These are phyloP conservation scores for Graphilbum fragrans DNA, from an alignment of 2,329 filamentous ascomycete genomes.

Conservation along the genomic window DNA sequence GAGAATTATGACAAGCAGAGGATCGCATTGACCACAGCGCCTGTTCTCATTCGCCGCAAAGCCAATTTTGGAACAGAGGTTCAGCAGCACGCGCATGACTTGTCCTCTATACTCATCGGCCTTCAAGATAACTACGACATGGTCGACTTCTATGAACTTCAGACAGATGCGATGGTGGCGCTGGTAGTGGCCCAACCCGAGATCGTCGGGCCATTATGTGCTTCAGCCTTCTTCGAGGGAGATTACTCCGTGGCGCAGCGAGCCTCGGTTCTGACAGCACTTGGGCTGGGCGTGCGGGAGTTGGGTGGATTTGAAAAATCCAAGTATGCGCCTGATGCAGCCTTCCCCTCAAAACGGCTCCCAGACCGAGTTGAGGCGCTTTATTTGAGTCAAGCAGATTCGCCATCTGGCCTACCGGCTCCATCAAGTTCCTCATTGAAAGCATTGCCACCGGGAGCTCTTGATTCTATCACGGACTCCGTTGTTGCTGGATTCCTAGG, in stretches of 20 bases:
- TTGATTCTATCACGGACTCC: slow-evolving; percentile 55
- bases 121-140: slow-evolving; percentile 79
- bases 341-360: slow-evolving; percentile 73
- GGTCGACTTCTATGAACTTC: slow-evolving; percentile 61
- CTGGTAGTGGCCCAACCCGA: slow-evolving; percentile 64
- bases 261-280: slow-evolving; percentile 64
- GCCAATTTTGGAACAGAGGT: slow-evolving; percentile 81
- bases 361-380: slow-evolving; percentile 61
- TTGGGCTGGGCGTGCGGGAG: slow-evolving; percentile 75
- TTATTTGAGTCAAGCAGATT: slow-evolving; percentile 34
- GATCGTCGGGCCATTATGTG: slow-evolving; percentile 73
- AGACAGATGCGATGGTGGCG: slow-evolving; percentile 71
- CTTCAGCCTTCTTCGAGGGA: slow-evolving; percentile 76
- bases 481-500: slow-evolving; percentile 64
- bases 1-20: slow-evolving; percentile 79
- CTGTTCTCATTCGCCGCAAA: slow-evolving; percentile 76
- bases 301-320: slow-evolving; percentile 63
- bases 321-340: slow-evolving; percentile 31
- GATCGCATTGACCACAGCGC: slow-evolving; percentile 64
- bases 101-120: slow-evolving; percentile 65
- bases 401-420: slow-evolving; percentile 13
- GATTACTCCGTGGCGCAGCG: slow-evolving; percentile 84
- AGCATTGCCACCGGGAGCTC: slow-evolving; percentile 40
- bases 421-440: slow-evolving; percentile 24
- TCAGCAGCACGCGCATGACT: slow-evolving; percentile 67